These are phyloP conservation scores for Heteromeles arbutifolia DNA, from an alignment of 306 rosid genomes.

Conservation along the genomic window DNA sequence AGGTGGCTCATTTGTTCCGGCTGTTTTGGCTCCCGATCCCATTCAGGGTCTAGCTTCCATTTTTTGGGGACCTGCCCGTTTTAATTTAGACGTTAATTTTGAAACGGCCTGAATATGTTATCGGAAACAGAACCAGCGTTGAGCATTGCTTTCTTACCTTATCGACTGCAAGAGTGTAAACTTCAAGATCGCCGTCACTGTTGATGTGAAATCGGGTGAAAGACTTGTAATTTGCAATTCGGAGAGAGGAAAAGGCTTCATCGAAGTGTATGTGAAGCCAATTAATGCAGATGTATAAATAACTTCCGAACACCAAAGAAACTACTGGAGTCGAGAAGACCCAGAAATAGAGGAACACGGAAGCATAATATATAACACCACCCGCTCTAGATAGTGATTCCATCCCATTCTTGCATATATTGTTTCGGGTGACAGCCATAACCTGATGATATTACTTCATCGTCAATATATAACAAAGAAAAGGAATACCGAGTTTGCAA, in stretches of 20 bases:
- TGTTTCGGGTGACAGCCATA: slow-evolving; percentile 88
- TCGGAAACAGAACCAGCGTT: neutral
- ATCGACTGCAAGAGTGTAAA: slow-evolving; percentile 86
- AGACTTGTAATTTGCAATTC: slow-evolving; percentile 90
- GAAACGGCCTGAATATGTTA: neutral
- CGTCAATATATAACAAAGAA: neutral
- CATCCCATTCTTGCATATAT: slow-evolving; percentile 85
- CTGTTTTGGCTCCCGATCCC: slow-evolving; percentile 43
- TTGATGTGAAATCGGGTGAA: slow-evolving; percentile 84
- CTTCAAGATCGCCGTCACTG: slow-evolving; percentile 79
- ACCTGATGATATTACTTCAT: slow-evolving; percentile 46
- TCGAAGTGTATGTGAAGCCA: slow-evolving; percentile 96
- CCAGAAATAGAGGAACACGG: slow-evolving; percentile 91
- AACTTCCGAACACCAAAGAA: slow-evolving; percentile 87
- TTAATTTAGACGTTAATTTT: neutral
- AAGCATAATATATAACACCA: slow-evolving; percentile 69
- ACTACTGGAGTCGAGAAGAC: slow-evolving; percentile 95
- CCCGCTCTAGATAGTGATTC: slow-evolving; percentile 71
- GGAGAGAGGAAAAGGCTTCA: slow-evolving; percentile 93
- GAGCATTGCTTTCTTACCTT: slow-evolving; percentile 41
- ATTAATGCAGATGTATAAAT: slow-evolving; percentile 82
- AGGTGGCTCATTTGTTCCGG: slow-evolving; percentile 35
- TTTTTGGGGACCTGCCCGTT: slow-evolving; percentile 45
- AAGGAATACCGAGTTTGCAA: neutral
- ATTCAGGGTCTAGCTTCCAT: slow-evolving; percentile 54